These are phyloP conservation scores for Solanum chilense DNA, from an alignment of 257 asterid species.

Conservation along the genomic window DNA sequence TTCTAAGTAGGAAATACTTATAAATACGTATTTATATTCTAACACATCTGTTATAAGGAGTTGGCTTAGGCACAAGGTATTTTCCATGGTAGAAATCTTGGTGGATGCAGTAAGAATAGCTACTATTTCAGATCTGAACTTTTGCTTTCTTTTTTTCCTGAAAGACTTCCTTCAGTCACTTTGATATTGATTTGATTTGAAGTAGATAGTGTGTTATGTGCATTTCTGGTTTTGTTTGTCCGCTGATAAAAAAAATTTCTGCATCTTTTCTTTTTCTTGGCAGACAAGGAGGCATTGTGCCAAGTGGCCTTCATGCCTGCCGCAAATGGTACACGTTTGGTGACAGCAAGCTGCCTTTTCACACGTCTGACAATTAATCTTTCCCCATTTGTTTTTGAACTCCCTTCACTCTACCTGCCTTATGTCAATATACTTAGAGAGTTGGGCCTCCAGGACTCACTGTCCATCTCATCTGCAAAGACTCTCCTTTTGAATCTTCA, in stretches of 20 bases:
- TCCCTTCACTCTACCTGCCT: conserved; percentile 76
- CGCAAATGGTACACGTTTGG: conserved; percentile 93
- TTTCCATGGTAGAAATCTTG: background rate
- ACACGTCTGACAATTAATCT: conserved; percentile 75
- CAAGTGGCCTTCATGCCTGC: conserved; percentile 90
- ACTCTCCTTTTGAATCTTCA: conserved; percentile 73
- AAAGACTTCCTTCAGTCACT: background rate
- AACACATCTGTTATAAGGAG: background rate
- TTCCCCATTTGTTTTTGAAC: conserved; percentile 94
- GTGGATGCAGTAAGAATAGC: background rate
- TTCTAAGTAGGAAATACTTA: too few species aligned
- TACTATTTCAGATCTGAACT: background rate
- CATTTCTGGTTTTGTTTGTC: background rate
- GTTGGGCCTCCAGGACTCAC: conserved; percentile 74
- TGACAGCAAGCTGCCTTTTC: conserved; percentile 78
- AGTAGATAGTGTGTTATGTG: background rate
- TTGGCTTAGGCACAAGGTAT: background rate
- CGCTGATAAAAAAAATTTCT: background rate
- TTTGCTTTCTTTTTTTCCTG: background rate
- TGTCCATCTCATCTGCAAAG: conserved; percentile 67
- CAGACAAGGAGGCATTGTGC: conserved; percentile 60
- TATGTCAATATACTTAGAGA: conserved; percentile 67
- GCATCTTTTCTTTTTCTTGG: conserved; percentile 8
- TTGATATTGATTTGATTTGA: background rate
- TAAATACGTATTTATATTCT: too few species aligned